Evolutionary conservation across 768 basidiomycete species (phyloP).

Genomic region (Rhizopogon sp.): DNA sequence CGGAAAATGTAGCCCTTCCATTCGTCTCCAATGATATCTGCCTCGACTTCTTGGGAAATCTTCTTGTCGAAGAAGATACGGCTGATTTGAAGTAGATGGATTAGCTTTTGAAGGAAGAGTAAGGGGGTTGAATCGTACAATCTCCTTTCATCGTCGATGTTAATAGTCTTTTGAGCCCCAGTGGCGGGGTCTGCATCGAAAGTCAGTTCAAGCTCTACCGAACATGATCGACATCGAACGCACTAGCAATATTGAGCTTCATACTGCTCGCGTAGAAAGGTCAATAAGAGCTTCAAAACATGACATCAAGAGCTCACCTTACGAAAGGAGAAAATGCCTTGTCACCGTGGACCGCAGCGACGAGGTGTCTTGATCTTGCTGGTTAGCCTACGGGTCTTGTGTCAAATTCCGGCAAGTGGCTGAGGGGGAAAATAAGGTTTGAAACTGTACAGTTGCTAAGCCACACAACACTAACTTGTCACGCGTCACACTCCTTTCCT

Average conservation of each 20-base stretch:
- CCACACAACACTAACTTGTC: conserved; percentile 30
- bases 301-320: conserved; percentile 16
- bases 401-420: conserved; percentile 21
- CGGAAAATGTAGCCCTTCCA: conserved; percentile 96
- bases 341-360: conserved; percentile 42
- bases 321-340: conserved; percentile 23
- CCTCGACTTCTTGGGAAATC: conserved; percentile 92
- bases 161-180: conserved; percentile 94
- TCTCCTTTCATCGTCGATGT: conserved; percentile 88
- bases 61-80: conserved; percentile 97
- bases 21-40: conserved; percentile 89
- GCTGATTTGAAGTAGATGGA: conserved; percentile 35
- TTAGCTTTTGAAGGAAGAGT: not conserved
- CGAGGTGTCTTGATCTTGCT: conserved; percentile 28
- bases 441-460: conserved; percentile 52
- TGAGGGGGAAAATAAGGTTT: conserved; percentile 49
- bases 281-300: not conserved
- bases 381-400: conserved; percentile 19
- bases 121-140: conserved; percentile 45
- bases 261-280: conserved; percentile 42
- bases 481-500: conserved; percentile 22
- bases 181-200: conserved; percentile 79
- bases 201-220: conserved; percentile 10
- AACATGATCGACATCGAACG: conserved; percentile 29
- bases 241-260: conserved; percentile 98